Percentiles rank a stretch among this genome's conserved stretches.
Evolutionary conservation across 495 filamentous ascomycete genomes (phyloP).

Genomic region (Aspergillus asperescens): DNA sequence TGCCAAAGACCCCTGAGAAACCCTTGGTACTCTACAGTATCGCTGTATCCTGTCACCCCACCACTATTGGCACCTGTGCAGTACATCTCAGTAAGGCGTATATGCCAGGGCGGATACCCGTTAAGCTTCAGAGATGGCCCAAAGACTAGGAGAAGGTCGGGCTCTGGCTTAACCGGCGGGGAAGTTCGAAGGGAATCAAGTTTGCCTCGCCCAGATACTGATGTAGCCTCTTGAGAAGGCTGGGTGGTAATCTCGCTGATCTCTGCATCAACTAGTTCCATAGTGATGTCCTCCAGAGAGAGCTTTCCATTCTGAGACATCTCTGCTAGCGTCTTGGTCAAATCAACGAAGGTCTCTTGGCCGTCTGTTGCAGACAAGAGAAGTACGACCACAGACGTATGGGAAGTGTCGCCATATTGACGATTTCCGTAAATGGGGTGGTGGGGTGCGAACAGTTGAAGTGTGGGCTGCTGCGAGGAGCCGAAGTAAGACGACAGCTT

Average conservation of each 20-base stretch:
- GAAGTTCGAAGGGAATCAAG: not conserved
- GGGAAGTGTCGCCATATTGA: slow-evolving; percentile 3
- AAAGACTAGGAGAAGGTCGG: slow-evolving; percentile 85
- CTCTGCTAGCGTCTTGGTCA: slow-evolving; percentile 89
- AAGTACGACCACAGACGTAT: slow-evolving; percentile 65
- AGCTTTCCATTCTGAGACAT: slow-evolving; percentile 91
- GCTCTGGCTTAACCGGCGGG: slow-evolving; percentile 51
- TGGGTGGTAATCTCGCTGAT: slow-evolving; percentile 55
- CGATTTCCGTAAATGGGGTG: slow-evolving; percentile 34
- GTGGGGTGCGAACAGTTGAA: slow-evolving; percentile 74
- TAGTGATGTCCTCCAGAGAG: slow-evolving; percentile 67
- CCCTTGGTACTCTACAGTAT: slow-evolving; percentile 84
- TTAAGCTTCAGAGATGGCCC: slow-evolving; percentile 72
- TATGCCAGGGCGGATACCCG: slow-evolving; percentile 95
- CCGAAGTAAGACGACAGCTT: slow-evolving; percentile 85
- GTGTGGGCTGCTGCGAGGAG: slow-evolving; percentile 52
- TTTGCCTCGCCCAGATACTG: not conserved
- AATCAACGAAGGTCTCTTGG: slow-evolving; percentile 85
- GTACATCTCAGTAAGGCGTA: slow-evolving; percentile 91
- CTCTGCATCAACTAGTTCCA: slow-evolving; percentile 86
- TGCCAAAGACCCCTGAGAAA: slow-evolving; percentile 80
- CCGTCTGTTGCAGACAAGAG: slow-evolving; percentile 85
- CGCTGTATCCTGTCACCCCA: slow-evolving; percentile 30
- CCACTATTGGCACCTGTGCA: slow-evolving; percentile 45
- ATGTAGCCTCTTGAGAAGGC: slow-evolving; percentile 22